Conservation (phyloP, 139 green algal genomes). For the Limnomonas spitsbergensis region DNA sequence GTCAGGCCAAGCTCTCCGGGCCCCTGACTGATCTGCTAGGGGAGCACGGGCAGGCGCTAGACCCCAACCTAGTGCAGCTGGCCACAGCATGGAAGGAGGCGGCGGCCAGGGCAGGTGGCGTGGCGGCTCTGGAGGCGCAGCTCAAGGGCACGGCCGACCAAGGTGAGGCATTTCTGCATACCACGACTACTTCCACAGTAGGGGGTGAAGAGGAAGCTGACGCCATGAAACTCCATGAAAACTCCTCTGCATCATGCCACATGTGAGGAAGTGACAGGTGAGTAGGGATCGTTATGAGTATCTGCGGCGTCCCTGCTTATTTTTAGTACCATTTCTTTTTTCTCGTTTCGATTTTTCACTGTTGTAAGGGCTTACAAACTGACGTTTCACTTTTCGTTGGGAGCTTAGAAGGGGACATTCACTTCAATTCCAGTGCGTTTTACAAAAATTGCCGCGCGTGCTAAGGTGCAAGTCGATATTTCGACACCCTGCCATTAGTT, state of each 20-base stretch:
- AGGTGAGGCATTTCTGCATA: background rate
- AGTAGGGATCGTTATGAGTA: background rate
- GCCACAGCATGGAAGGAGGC: conserved; percentile 62
- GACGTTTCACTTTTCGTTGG: too few species aligned
- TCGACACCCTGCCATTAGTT: too few species aligned
- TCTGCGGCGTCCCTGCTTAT: background rate
- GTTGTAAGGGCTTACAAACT: too few species aligned
- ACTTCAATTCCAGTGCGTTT: too few species aligned
- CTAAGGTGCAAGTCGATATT: too few species aligned
- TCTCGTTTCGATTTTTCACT: too few species aligned
- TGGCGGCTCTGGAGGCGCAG: conserved; percentile 14
- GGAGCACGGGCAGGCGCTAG: conserved; percentile 61
- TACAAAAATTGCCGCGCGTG: too few species aligned
- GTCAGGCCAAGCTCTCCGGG: conserved; percentile 50
- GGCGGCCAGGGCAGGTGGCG: conserved; percentile 25
- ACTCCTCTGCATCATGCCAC: too few species aligned
- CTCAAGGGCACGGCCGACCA: background rate
- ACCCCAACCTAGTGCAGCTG: conserved; percentile 76
- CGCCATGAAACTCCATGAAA: too few species aligned
- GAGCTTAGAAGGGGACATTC: too few species aligned
- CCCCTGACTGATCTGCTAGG: conserved; percentile 66
- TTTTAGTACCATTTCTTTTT: background rate
- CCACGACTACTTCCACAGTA: background rate
- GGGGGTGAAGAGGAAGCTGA: background rate
- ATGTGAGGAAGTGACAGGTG: too few species aligned